These are phyloP conservation scores for carrot (Daucus carota) DNA, from an alignment of 129 eudicot genomes.

Conservation along the genomic window DNA sequence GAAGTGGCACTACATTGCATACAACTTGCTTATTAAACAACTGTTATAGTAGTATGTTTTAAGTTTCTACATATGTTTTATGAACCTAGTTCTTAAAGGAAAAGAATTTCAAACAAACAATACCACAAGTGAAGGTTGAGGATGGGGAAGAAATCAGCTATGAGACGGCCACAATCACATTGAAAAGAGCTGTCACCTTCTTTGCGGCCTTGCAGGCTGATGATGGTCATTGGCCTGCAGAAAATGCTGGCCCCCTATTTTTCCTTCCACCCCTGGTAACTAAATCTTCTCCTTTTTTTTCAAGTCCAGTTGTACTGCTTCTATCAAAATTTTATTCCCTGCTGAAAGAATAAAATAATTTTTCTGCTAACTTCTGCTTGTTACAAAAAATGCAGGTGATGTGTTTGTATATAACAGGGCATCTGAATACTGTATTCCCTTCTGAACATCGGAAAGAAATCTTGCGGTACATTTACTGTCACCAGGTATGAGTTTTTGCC, in stretches of 20 bases:
- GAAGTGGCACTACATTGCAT: no score
- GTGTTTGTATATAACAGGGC: constrained; percentile 64
- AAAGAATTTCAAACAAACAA: not conserved
- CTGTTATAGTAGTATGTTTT: not conserved
- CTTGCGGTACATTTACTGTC: constrained; percentile 67
- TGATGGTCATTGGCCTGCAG: constrained; percentile 96
- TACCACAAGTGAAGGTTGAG: constrained; percentile 7
- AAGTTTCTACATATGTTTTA: not conserved
- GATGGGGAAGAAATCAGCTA: constrained; percentile 45
- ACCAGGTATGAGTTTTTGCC: constrained; percentile 41
- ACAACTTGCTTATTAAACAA: not conserved
- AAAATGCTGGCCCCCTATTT: constrained; percentile 69
- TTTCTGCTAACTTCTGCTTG: not conserved
- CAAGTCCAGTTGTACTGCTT: not conserved
- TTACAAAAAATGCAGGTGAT: constrained; percentile 42
- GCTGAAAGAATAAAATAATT: not conserved
- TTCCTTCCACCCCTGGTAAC: constrained; percentile 75
- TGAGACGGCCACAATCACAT: constrained; percentile 43
- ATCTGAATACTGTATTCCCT: constrained; percentile 56
- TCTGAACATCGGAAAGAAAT: constrained; percentile 59
- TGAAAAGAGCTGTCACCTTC: constrained; percentile 52
- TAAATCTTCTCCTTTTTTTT: not conserved
- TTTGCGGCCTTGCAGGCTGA: constrained; percentile 73
- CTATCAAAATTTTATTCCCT: not conserved
- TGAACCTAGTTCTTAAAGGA: not conserved